Percentiles rank a stretch among this genome's conserved stretches.
These are phyloP conservation scores for Zea mays DNA, from an alignment of 176 grass and related monocot species.

Conservation along the genomic window Zm-B73-REFERENCE-NAM-5.0 NC_050099.1:183495501-183496000, in stretches of 20 bases:
- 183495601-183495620: no score
- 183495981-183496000: slow-evolving; percentile 35
- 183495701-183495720: slow-evolving; percentile 55
- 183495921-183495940: slow-evolving; percentile 63
- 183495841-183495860: slow-evolving; percentile 43
- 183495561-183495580: no score
- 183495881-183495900: slow-evolving; percentile 76
- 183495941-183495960: slow-evolving; percentile 49
- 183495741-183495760: slow-evolving; percentile 75
- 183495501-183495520: slow-evolving; percentile 81
- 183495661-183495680: slow-evolving; percentile 46
- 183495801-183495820: slow-evolving; percentile 54
- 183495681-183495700: slow-evolving; percentile 68
- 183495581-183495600: no score
- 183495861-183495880: slow-evolving; percentile 62
- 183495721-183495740: slow-evolving; percentile 48
- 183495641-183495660: slow-evolving; percentile 45
- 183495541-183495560: no score
- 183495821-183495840: slow-evolving; percentile 56
- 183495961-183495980: slow-evolving; percentile 49
- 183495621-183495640: no score
- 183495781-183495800: slow-evolving; percentile 42
- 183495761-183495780: slow-evolving; percentile 53
- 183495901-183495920: slow-evolving; percentile 68
- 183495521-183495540: slow-evolving; percentile 78